Conservation (phyloP, 2,329 filamentous ascomycete species). For the Aspergillus sp. region DNA sequence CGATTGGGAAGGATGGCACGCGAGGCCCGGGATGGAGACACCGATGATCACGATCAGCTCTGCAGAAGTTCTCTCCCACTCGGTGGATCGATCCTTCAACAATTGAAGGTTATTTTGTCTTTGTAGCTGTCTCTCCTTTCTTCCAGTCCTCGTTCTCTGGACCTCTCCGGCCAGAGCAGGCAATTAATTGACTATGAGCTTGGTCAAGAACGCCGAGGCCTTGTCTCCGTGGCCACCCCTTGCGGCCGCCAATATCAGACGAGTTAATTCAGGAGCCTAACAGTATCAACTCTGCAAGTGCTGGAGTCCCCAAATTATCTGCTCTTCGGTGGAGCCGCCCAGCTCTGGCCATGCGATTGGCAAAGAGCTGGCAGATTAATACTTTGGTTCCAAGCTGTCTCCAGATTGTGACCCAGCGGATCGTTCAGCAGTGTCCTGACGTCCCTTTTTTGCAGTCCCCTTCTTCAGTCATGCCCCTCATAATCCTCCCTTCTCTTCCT, state of each 20-base stretch:
- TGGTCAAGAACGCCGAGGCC: not conserved
- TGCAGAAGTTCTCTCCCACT: not conserved
- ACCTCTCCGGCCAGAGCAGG: no score
- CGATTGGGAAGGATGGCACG: slow-evolving; percentile 20
- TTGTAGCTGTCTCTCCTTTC: no score
- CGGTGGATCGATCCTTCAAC: no score
- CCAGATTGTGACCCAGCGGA: not conserved
- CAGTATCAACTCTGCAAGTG: not conserved
- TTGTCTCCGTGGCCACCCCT: not conserved
- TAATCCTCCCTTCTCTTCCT: not conserved
- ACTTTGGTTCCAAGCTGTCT: not conserved
- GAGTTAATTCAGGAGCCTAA: not conserved
- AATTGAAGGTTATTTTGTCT: no score
- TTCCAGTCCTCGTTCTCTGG: no score
- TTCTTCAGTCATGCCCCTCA: not conserved
- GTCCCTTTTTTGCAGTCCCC: not conserved
- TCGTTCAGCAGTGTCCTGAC: not conserved
- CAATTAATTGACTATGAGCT: no score
- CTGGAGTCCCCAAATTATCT: not conserved
- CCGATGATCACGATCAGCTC: not conserved
- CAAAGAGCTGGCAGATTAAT: not conserved
- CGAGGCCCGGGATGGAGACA: not conserved
- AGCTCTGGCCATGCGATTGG: not conserved
- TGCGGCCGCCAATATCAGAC: not conserved
- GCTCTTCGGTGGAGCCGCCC: not conserved